Conservation (phyloP, 768 basidiomycete genomes). For the Galerina marginata region DNA sequence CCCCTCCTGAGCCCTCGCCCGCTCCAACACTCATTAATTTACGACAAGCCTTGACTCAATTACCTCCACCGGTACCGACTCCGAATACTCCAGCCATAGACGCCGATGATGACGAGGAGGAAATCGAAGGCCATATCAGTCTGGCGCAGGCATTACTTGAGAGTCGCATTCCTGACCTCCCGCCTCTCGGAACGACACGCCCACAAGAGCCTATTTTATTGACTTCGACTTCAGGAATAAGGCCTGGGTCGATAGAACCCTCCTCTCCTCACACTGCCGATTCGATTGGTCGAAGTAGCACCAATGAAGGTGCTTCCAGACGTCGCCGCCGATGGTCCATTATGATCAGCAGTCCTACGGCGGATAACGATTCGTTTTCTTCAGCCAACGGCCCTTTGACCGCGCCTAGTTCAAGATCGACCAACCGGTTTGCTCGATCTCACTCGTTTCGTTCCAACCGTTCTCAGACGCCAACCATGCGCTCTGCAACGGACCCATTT, state of each 20-base stretch:
- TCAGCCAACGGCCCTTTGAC: slow-evolving; percentile 32
- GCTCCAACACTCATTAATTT: slow-evolving; percentile 68
- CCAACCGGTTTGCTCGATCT: slow-evolving; percentile 40
- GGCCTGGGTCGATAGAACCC: slow-evolving; percentile 47
- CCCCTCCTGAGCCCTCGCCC: slow-evolving; percentile 59
- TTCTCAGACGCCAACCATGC: slow-evolving; percentile 33
- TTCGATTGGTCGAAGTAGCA: slow-evolving; percentile 32
- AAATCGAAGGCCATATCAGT: slow-evolving; percentile 67
- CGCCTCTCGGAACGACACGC: slow-evolving; percentile 68
- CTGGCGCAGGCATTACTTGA: slow-evolving; percentile 78
- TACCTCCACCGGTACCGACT: slow-evolving; percentile 38
- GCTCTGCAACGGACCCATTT: slow-evolving; percentile 26
- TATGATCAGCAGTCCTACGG: slow-evolving; percentile 29
- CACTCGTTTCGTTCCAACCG: slow-evolving; percentile 45
- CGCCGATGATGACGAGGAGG: slow-evolving; percentile 69
- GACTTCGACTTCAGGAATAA: slow-evolving; percentile 39
- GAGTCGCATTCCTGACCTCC: slow-evolving; percentile 76
- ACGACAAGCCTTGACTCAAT: slow-evolving; percentile 63
- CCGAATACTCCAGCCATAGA: slow-evolving; percentile 37
- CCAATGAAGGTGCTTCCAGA: slow-evolving; percentile 36
- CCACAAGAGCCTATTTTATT: slow-evolving; percentile 76
- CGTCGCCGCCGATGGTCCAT: slow-evolving; percentile 76
- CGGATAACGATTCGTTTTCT: slow-evolving; percentile 20
- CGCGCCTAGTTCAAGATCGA: slow-evolving; percentile 29
- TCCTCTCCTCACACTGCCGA: slow-evolving; percentile 51